Percentiles rank a stretch among this genome's conserved stretches.
Evolutionary conservation across 768 basidiomycete species (phyloP).

Genomic region (Solioccasus polychromus): DNA sequence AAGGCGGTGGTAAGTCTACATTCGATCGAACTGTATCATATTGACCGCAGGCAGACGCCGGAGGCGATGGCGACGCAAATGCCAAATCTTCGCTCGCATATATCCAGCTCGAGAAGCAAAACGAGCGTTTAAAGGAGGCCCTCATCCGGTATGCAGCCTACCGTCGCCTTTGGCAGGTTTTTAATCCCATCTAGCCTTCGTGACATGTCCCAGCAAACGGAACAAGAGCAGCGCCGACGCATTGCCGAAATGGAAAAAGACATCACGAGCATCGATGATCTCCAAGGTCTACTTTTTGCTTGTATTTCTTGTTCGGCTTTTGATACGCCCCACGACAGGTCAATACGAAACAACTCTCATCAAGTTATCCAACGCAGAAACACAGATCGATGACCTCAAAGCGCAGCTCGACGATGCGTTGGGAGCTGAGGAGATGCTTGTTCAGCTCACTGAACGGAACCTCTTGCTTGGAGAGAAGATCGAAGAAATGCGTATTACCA

Average conservation of each 20-base stretch:
- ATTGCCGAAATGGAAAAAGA: constrained; percentile 92
- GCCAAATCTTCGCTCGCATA: constrained; percentile 62
- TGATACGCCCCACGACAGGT: constrained; percentile 39
- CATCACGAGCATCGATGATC: constrained; percentile 68
- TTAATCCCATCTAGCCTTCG: constrained; percentile 54
- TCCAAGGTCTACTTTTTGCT: constrained; percentile 59
- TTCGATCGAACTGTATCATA: neutral
- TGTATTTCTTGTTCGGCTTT: neutral
- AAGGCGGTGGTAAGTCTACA: constrained; percentile 38
- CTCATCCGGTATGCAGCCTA: constrained; percentile 60
- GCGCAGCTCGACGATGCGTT: constrained; percentile 91
- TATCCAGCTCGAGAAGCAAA: constrained; percentile 94
- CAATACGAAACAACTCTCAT: constrained; percentile 78
- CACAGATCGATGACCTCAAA: constrained; percentile 92
- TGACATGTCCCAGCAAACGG: constrained; percentile 85
- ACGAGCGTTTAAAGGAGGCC: constrained; percentile 93
- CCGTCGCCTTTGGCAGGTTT: neutral
- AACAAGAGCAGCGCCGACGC: constrained; percentile 75
- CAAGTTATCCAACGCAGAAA: constrained; percentile 84
- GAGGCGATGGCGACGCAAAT: constrained; percentile 30
- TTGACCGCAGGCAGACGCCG: constrained; percentile 18
- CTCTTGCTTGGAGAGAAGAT: constrained; percentile 95
- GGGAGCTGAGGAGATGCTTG: constrained; percentile 94
- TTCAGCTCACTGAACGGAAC: constrained; percentile 92
- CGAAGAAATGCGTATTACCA: constrained; percentile 94